Conservation (phyloP, 805 yeast genomes). For the Kluyveromyces dobzhanskii region DNA sequence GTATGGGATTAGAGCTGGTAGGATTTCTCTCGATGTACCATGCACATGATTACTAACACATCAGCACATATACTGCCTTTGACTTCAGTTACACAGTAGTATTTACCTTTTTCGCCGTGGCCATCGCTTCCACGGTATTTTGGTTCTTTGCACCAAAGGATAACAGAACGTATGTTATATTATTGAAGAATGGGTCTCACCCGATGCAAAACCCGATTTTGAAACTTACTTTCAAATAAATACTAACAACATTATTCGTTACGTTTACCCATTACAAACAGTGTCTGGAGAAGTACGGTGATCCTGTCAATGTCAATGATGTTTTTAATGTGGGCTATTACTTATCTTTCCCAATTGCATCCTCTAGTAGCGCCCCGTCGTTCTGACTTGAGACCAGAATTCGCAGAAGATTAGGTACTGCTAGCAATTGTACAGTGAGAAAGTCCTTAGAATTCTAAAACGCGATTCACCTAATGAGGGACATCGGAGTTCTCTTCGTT, state of each 20-base stretch:
- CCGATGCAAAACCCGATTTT: not conserved
- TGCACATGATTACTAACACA: not conserved
- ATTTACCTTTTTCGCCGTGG: slow-evolving; percentile 50
- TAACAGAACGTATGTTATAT: slow-evolving; percentile 50
- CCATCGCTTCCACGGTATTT: slow-evolving; percentile 51
- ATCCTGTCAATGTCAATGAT: slow-evolving; percentile 68
- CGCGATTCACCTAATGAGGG: no score
- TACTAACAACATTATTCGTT: slow-evolving; percentile 2
- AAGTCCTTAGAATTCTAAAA: no score
- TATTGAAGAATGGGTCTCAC: not conserved
- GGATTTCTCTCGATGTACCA: not conserved
- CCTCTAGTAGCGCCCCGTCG: slow-evolving; percentile 89
- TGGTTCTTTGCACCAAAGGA: slow-evolving; percentile 85
- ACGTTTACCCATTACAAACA: slow-evolving; percentile 10
- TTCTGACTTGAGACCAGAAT: slow-evolving; percentile 83
- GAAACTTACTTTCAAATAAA: not conserved
- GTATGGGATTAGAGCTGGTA: no score
- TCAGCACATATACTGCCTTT: not conserved
- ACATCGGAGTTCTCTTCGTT: no score
- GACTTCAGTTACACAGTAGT: slow-evolving; percentile 60
- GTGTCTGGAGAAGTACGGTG: slow-evolving; percentile 65
- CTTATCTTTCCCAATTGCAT: slow-evolving; percentile 77
- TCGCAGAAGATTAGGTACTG: slow-evolving; percentile 12
- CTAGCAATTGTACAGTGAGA: no score
- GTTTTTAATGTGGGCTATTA: slow-evolving; percentile 87